A percentile compares a stretch with the other conserved stretches of the same genome.
Conservation (phyloP, 2,329 filamentous ascomycete genomes). For the Acrocalymma vagum region DNA sequence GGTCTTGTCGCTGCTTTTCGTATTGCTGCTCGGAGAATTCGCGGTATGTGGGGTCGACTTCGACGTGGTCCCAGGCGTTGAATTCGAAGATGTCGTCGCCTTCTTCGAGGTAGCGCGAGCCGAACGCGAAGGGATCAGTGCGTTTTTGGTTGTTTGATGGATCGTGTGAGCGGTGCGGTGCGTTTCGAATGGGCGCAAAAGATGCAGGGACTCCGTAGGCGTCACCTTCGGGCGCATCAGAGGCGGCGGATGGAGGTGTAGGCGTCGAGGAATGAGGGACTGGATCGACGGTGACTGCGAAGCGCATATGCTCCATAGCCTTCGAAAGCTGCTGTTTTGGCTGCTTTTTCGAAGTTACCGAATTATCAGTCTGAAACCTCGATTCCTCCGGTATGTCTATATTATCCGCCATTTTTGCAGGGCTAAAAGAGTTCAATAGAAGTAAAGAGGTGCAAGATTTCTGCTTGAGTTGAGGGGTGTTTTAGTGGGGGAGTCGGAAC, state of each 20-base stretch:
- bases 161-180: conserved; percentile 72
- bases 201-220: conserved; percentile 60
- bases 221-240: conserved; percentile 41
- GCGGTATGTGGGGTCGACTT: conserved; percentile 87
- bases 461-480: conserved; percentile 22
- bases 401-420: conserved; percentile 25
- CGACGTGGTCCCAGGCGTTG: conserved; percentile 99
- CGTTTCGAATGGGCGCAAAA: conserved; percentile 54
- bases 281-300: conserved; percentile 55
- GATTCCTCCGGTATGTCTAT: conserved; percentile 19
- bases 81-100: conserved; percentile 93
- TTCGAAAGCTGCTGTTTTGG: conserved; percentile 58
- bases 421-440: not conserved
- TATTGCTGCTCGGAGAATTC: conserved; percentile 87
- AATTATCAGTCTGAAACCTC: conserved; percentile 42
- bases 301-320: conserved; percentile 62
- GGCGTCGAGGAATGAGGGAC: conserved; percentile 27
- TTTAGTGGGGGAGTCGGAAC: conserved; percentile 8
- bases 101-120: conserved; percentile 83
- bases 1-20: conserved; percentile 81
- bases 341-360: conserved; percentile 36
- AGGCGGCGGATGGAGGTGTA: conserved; percentile 16
- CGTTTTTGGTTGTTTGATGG: conserved; percentile 82
- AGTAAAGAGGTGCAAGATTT: conserved; percentile 14
- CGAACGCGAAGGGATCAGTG: conserved; percentile 94